Percentiles rank a stretch among this genome's conserved stretches.
These are phyloP conservation scores for Kodamaea suecica DNA, from an alignment of 1,139 yeast species.

Conservation along the genomic window DNA sequence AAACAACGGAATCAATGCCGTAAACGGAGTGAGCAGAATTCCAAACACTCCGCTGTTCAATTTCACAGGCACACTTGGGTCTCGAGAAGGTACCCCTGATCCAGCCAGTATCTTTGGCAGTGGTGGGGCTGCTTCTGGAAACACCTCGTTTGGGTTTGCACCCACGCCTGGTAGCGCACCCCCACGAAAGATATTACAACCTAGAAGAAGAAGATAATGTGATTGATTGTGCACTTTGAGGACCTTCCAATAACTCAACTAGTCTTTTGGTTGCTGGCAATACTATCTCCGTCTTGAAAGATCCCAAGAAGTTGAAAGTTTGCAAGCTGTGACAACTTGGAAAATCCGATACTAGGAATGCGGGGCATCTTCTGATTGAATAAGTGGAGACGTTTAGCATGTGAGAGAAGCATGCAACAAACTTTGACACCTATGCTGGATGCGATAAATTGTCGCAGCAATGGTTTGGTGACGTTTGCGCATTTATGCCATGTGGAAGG, in stretches of 20 bases:
- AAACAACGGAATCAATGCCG: constrained; percentile 3
- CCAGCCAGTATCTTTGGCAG: constrained; percentile 22
- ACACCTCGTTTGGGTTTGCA: not conserved
- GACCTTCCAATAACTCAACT: not conserved
- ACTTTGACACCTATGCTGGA: no score
- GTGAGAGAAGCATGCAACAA: no score
- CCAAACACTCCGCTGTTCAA: constrained; percentile 7
- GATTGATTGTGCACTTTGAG: no score
- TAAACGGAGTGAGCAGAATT: not conserved
- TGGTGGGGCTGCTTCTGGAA: not conserved
- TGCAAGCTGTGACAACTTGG: not conserved
- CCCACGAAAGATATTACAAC: constrained; percentile 8
- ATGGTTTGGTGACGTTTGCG: no score
- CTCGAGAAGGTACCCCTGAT: constrained; percentile 28
- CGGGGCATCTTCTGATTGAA: no score
- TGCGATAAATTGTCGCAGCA: no score
- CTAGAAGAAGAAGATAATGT: constrained; percentile 6
- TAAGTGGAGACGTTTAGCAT: no score
- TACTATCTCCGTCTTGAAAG: no score
- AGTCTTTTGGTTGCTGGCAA: not conserved
- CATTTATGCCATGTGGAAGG: no score
- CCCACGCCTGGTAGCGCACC: constrained; percentile 3
- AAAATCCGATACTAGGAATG: not conserved
- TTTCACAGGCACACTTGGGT: constrained; percentile 9
- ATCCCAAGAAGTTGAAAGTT: no score